Conservation (phyloP, 2,329 filamentous ascomycete species). For the Paraphaeosphaeria minitans region DNA sequence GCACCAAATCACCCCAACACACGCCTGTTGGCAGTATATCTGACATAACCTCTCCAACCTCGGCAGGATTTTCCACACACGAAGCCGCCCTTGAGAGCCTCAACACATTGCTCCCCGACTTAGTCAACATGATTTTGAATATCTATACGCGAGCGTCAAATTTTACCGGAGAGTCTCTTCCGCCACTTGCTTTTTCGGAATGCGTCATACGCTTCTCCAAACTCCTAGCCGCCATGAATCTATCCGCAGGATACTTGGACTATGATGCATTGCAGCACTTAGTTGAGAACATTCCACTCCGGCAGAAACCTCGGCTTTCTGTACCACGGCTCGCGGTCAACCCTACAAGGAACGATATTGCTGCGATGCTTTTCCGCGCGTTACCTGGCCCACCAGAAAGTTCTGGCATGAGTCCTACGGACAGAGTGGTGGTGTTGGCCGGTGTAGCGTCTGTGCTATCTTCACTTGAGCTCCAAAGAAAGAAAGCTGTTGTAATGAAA, state of each 20-base stretch:
- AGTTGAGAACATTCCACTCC: slow-evolving; percentile 50
- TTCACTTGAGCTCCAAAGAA: slow-evolving; percentile 77
- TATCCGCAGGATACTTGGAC: slow-evolving; percentile 67
- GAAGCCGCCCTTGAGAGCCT: slow-evolving; percentile 53
- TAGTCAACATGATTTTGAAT: slow-evolving; percentile 74
- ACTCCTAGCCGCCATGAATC: slow-evolving; percentile 69
- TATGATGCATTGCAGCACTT: slow-evolving; percentile 58
- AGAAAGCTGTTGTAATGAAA: slow-evolving; percentile 87
- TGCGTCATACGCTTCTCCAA: slow-evolving; percentile 75
- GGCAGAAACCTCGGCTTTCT: slow-evolving; percentile 49
- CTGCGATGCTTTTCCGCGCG: slow-evolving; percentile 44
- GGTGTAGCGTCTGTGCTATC: slow-evolving; percentile 89
- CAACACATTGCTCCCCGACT: slow-evolving; percentile 69
- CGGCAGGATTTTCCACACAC: slow-evolving; percentile 51
- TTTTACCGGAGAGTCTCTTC: slow-evolving; percentile 69
- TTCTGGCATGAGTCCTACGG: slow-evolving; percentile 71
- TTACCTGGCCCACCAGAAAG: slow-evolving; percentile 61
- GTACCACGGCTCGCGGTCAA: slow-evolving; percentile 42
- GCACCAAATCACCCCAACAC: slow-evolving; percentile 50
- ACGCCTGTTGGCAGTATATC: slow-evolving; percentile 47
- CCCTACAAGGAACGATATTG: slow-evolving; percentile 44
- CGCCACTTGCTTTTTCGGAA: slow-evolving; percentile 73
- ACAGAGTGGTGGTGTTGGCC: slow-evolving; percentile 78
- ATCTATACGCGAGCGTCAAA: slow-evolving; percentile 72
- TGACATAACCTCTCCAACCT: slow-evolving; percentile 47